Evolutionary conservation across 768 basidiomycete genomes (phyloP).

Genomic region (Plicaturopsis crispa): DNA sequence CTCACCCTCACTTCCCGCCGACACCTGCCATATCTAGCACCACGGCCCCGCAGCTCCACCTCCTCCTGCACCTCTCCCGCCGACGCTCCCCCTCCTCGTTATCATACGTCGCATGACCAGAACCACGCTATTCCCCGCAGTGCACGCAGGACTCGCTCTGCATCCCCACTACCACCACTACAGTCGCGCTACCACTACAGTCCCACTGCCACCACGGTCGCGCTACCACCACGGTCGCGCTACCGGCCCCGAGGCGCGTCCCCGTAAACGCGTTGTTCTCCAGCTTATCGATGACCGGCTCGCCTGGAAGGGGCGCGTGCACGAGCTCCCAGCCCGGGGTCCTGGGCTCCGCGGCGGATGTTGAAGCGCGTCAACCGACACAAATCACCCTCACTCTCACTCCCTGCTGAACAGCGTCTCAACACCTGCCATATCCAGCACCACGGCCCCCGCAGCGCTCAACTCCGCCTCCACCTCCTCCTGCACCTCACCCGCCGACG

Average conservation of each 20-base stretch:
- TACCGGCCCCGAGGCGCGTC: conserved; percentile 41
- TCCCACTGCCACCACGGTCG: conserved; percentile 59
- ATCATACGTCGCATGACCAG: conserved; percentile 67
- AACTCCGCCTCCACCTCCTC: conserved; percentile 57
- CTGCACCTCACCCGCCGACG: conserved; percentile 44
- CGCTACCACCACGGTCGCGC: conserved; percentile 36
- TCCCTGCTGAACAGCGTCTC: too few species aligned
- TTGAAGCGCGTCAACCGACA: too few species aligned
- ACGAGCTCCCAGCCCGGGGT: conserved; percentile 57
- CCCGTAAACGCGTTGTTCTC: conserved; percentile 68
- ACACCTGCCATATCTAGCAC: conserved; percentile 66
- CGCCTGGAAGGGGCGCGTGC: conserved; percentile 40
- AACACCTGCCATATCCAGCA: conserved; percentile 70
- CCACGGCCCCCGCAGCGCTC: conserved; percentile 60
- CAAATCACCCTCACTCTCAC: too few species aligned
- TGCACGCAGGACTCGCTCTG: conserved; percentile 59
- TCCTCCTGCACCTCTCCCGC: conserved; percentile 48
- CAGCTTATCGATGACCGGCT: conserved; percentile 54
- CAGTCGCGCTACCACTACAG: conserved; percentile 45
- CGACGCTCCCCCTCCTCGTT: conserved; percentile 48
- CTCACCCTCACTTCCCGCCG: too few species aligned
- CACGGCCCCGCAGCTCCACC: conserved; percentile 56
- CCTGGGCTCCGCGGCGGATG: conserved; percentile 50
- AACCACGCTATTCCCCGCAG: conserved; percentile 59
- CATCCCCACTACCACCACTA: conserved; percentile 59